Evolutionary conservation across 1,284 basidiomycete genomes (phyloP).

Genomic region (Ceraceosorus guamensis): DNA sequence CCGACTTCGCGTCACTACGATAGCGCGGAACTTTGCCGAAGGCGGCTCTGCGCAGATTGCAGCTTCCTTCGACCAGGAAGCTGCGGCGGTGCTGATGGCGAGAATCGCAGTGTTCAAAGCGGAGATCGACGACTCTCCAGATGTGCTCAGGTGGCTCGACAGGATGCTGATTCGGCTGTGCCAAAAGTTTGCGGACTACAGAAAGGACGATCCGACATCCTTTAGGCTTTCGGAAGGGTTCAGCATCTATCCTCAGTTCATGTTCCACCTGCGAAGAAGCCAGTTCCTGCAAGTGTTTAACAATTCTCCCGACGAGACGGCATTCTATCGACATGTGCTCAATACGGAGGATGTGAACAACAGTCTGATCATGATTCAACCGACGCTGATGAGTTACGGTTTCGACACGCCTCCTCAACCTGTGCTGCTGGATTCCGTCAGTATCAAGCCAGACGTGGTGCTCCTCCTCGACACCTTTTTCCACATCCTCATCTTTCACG

Average conservation of each 20-base stretch:
- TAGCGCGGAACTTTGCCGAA: constrained; percentile 94
- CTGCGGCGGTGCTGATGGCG: constrained; percentile 95
- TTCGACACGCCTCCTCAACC: constrained; percentile 85
- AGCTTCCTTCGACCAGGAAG: constrained; percentile 94
- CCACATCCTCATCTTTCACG: constrained; percentile 99
- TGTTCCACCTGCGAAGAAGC: constrained; percentile 96
- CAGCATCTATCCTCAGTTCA: constrained; percentile 99
- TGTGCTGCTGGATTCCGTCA: constrained; percentile 91
- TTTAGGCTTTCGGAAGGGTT: constrained; percentile 93
- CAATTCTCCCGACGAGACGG: constrained; percentile 98
- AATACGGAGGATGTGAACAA: constrained; percentile 99
- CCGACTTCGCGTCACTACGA: constrained; percentile 88
- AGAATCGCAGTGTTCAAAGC: constrained; percentile 99
- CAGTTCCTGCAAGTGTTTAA: constrained; percentile 99
- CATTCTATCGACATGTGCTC: constrained; percentile 91
- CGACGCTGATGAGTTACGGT: constrained; percentile 96
- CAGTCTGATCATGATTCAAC: constrained; percentile 98
- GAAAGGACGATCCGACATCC: constrained; percentile 92
- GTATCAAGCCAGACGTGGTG: constrained; percentile 93
- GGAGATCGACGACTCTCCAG: constrained; percentile 96
- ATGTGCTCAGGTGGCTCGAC: constrained; percentile 94
- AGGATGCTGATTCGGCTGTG: constrained; percentile 96
- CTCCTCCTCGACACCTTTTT: constrained; percentile 99
- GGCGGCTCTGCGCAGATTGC: constrained; percentile 88
- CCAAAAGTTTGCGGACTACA: constrained; percentile 98